These are phyloP conservation scores for Cenchrus purpureus DNA, from an alignment of 176 grass and related monocot species.

Conservation along the genomic window DNA sequence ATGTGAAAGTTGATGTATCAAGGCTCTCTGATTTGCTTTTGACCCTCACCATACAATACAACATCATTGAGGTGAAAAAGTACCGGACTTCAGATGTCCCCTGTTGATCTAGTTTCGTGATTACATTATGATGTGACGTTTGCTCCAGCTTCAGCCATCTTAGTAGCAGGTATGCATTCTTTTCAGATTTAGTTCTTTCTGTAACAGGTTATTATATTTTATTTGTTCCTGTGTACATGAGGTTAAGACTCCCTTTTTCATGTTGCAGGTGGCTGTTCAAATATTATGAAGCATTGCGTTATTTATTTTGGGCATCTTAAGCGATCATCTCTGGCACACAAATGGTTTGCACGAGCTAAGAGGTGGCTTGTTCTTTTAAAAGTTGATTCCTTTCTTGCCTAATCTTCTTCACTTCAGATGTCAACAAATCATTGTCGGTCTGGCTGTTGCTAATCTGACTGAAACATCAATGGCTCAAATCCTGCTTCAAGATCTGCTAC, in stretches of 20 bases:
- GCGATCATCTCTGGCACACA: constrained; percentile 18
- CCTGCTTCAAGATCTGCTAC: constrained; percentile 25
- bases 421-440: not conserved
- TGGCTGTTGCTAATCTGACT: not conserved
- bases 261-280: constrained; percentile 48
- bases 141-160: constrained; percentile 43
- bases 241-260: not conserved
- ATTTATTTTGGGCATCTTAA: constrained; percentile 30
- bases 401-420: not conserved
- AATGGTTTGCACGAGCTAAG: not conserved
- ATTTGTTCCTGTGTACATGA: not conserved
- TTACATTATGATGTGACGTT: not conserved
- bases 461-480: constrained; percentile 40
- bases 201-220: not conserved
- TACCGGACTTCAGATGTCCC: not conserved
- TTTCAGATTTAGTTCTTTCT: not conserved
- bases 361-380: constrained; percentile 21
- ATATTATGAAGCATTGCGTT: not conserved
- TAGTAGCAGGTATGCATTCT: constrained; percentile 50
- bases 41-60: not conserved
- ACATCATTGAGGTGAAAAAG: not conserved
- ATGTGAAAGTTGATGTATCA: constrained; percentile 55
- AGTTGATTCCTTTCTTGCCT: constrained; percentile 9
- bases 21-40: constrained; percentile 26
- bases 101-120: constrained; percentile 1